phyloP scores from a whole-genome alignment of 495 filamentous ascomycete genomes.

The Xylaria palmicola region DNA sequence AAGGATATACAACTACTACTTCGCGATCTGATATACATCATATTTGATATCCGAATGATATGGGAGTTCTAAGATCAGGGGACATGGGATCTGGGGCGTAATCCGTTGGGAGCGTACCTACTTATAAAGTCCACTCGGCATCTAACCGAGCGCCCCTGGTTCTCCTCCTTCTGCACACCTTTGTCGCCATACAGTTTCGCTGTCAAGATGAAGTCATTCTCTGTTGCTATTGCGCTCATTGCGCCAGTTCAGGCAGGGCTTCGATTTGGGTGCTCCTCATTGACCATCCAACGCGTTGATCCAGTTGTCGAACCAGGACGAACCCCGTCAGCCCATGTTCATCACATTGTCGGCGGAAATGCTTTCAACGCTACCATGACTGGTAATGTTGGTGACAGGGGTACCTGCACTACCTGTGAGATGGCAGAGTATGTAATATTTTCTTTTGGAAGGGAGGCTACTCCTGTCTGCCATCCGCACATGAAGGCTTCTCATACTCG shows the following conservation, averaged over 20 bases:
- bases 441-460: not conserved
- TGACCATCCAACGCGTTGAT: slow-evolving; percentile 48
- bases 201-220: slow-evolving; percentile 46
- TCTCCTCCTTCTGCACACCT: slow-evolving; percentile 21
- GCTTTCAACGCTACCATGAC: slow-evolving; percentile 49
- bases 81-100: not conserved
- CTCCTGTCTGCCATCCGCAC: not conserved
- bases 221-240: slow-evolving; percentile 34
- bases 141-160: slow-evolving; percentile 8
- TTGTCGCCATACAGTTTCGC: slow-evolving; percentile 14
- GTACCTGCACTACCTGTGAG: slow-evolving; percentile 45
- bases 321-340: slow-evolving; percentile 45
- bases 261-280: slow-evolving; percentile 48
- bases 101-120: slow-evolving; percentile 1
- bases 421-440: slow-evolving; percentile 32
- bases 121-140: slow-evolving; percentile 3
- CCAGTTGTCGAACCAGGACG: slow-evolving; percentile 47
- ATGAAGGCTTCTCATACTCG: not conserved
- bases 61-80: not conserved
- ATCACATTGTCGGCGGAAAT: slow-evolving; percentile 52
- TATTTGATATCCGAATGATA: not conserved
- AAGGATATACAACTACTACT: slow-evolving; percentile 11
- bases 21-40: slow-evolving; percentile 7
- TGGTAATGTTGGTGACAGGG: slow-evolving; percentile 42
- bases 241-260: slow-evolving; percentile 43